phyloP scores from a whole-genome alignment of 805 yeast genomes.

The Hagleromyces aurorensis region DNA sequence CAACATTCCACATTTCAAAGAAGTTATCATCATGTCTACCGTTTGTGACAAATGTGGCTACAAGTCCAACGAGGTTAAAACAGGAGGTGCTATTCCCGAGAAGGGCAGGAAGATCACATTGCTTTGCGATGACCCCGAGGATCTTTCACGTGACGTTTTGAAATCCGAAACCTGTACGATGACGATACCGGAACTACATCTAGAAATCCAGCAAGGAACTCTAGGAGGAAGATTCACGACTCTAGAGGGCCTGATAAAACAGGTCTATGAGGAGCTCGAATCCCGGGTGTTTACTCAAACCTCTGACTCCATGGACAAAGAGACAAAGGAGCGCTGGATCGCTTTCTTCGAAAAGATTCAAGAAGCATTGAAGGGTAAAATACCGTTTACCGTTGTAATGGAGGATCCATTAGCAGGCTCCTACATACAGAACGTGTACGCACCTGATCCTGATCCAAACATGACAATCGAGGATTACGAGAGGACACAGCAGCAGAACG shows the following conservation, averaged over 20 bases:
- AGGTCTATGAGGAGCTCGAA: constrained; percentile 84
- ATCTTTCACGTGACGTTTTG: constrained; percentile 86
- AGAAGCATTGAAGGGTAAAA: constrained; percentile 73
- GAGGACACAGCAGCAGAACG: constrained; percentile 84
- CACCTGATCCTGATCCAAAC: constrained; percentile 96
- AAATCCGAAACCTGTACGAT: constrained; percentile 91
- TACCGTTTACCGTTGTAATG: constrained; percentile 77
- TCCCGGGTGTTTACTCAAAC: constrained; percentile 76
- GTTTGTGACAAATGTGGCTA: constrained; percentile 89
- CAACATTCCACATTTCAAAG: constrained; percentile 95
- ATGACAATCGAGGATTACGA: constrained; percentile 87
- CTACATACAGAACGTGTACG: constrained; percentile 95
- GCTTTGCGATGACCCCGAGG: constrained; percentile 71
- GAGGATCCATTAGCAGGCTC: constrained; percentile 94
- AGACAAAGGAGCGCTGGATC: constrained; percentile 74
- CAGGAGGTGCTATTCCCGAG: constrained; percentile 93
- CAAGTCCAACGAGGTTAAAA: constrained; percentile 94
- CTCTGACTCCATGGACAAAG: constrained; percentile 84
- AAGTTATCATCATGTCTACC: constrained; percentile 93
- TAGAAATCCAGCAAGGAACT: constrained; percentile 93
- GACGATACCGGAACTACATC: constrained; percentile 74
- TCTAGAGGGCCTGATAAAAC: constrained; percentile 82
- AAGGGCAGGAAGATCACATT: constrained; percentile 71
- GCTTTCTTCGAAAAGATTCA: constrained; percentile 65
- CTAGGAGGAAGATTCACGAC: constrained; percentile 98